Base-by-base conservation (phyloP, 306 rosid species). In the Cercis canadensis region DNA sequence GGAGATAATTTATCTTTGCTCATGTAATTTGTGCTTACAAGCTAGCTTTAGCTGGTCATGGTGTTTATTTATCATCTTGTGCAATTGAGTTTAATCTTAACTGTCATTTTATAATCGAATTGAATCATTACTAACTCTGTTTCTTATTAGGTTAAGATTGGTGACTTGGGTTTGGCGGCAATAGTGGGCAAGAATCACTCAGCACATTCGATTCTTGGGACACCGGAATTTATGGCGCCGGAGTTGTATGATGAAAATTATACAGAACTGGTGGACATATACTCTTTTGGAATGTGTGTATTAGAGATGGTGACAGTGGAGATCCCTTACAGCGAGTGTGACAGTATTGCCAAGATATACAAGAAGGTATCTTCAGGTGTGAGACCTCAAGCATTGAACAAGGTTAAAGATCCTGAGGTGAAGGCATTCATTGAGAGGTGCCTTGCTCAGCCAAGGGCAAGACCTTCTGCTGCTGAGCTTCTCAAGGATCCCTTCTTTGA, bases 181-280 rank as follows among this genome's bases (percentile, higher is more conserved):
- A 84, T 82, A 41, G 96, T 94, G 63, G 96, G 94, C 51, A 84
- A 80, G 84, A 90, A 66, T 50, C 97, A 90, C 44, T 81, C 76
- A 21, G 96, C 98, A 5, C 98, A 94, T 81, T 84, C 96, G 3
- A 89, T 94, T 33, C 83, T 94, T 0, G 98, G 98, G 11, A 93
- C 97, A 3, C 97, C 97, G 0, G 97, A 93, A 59, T 93, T 90
- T 50, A 93, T 93, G 98, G 98, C 98, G 2, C 97, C 97, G 0
- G 98, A 90, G 67, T 82, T 93, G 5, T 93, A 94, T 2, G 96
- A 94, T 2, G 97, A 89, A 62, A 75, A 86, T 59, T 94, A 94
- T 79, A 90, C 97, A 0, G 97, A 94, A 66, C 37, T 87, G 79
- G 98, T 94, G 74, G 98, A 94, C 72, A 94, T 94, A 44, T 93